Evolutionary conservation across 2,329 filamentous ascomycete genomes (phyloP).

Genomic region (Zymoseptoria brevis): DNA sequence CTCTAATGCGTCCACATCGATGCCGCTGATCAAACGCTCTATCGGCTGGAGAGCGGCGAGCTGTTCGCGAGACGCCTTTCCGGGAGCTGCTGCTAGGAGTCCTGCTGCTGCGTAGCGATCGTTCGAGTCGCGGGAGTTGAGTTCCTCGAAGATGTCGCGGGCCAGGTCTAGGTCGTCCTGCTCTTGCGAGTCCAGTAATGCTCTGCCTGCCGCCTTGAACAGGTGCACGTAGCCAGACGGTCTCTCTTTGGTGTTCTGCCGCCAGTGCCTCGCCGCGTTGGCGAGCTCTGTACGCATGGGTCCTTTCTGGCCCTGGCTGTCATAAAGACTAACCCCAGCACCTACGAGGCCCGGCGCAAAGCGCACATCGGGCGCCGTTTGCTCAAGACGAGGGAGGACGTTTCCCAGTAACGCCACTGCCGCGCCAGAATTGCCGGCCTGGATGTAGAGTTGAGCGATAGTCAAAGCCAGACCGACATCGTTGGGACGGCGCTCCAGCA

Average conservation of each 20-base stretch:
- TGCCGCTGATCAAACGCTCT: constrained; percentile 50
- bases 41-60: constrained; percentile 54
- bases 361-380: constrained; percentile 59
- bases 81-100: constrained; percentile 67
- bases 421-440: constrained; percentile 60
- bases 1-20: constrained; percentile 57
- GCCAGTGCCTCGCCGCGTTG: constrained; percentile 77
- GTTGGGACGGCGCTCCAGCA: constrained; percentile 65
- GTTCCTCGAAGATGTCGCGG: constrained; percentile 66
- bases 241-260: constrained; percentile 47
- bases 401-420: constrained; percentile 68
- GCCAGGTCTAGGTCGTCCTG: constrained; percentile 61
- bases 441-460: constrained; percentile 71
- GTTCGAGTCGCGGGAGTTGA: constrained; percentile 57
- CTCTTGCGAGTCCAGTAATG: constrained; percentile 68
- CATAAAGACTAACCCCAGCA: constrained; percentile 70
- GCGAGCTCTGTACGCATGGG: constrained; percentile 66
- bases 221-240: constrained; percentile 50
- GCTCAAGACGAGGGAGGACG: constrained; percentile 65
- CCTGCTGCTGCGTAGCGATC: constrained; percentile 70
- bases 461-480: constrained; percentile 76
- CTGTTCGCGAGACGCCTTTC: constrained; percentile 47
- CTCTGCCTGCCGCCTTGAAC: constrained; percentile 71
- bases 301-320: constrained; percentile 62
- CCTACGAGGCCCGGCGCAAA: constrained; percentile 81